phyloP scores from a whole-genome alignment of 2,329 filamentous ascomycete genomes.

The Zarea fungicola region DNA sequence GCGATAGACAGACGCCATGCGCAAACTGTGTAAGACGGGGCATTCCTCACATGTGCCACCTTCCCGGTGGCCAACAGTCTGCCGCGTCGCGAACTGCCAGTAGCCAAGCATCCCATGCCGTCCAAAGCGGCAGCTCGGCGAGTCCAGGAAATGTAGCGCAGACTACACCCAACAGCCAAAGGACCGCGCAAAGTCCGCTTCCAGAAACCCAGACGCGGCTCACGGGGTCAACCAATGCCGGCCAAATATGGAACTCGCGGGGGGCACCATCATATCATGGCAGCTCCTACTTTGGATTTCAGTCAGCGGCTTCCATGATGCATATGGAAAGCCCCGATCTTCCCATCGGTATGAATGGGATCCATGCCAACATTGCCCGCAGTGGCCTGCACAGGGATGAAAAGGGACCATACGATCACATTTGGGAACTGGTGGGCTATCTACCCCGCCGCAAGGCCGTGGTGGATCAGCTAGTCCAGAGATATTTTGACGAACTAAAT shows the following conservation, averaged over 20 bases:
- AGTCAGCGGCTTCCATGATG: conserved; percentile 27
- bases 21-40: conserved; percentile 12
- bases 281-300: conserved; percentile 28
- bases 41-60: conserved; percentile 9
- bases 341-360: conserved; percentile 18
- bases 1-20: conserved; percentile 13
- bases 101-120: neutral
- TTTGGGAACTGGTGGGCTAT: conserved; percentile 36
- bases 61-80: neutral
- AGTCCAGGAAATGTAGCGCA: neutral
- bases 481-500: conserved; percentile 32
- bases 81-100: neutral
- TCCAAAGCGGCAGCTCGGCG: neutral
- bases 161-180: neutral
- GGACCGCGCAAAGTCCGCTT: neutral
- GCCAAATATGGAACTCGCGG: conserved; percentile 25
- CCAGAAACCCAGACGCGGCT: neutral
- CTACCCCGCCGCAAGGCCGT: conserved; percentile 32
- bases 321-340: conserved; percentile 23
- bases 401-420: conserved; percentile 26
- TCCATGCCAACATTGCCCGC: conserved; percentile 10
- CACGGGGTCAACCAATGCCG: conserved; percentile 3
- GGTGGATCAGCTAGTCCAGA: conserved; percentile 29
- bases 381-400: conserved; percentile 15
- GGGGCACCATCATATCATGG: conserved; percentile 27